These are phyloP conservation scores for Xylariomycetidae sp. DNA, from an alignment of 2,329 filamentous ascomycete genomes.

Conservation along the genomic window DNA sequence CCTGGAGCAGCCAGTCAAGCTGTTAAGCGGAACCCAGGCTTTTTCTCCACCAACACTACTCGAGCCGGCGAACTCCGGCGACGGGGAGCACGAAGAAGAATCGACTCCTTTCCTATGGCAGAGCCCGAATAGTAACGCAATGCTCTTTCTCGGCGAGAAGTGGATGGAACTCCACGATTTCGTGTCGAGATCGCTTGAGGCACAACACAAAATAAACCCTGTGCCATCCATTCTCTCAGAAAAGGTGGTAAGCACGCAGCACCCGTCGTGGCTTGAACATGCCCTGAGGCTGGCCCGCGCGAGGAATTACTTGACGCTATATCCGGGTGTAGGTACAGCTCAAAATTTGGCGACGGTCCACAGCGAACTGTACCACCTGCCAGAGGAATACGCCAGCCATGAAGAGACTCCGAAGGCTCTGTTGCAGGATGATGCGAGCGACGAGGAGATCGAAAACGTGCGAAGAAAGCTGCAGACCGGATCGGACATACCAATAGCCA, in stretches of 20 bases:
- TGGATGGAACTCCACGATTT: conserved; percentile 86
- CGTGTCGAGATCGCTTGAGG: conserved; percentile 58
- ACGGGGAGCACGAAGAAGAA: conserved; percentile 23
- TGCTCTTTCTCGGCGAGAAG: conserved; percentile 76
- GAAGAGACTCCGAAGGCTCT: conserved; percentile 13
- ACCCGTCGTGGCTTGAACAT: conserved; percentile 47
- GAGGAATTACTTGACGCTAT: conserved; percentile 74
- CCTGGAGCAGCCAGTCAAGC: conserved; percentile 64
- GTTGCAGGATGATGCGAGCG: conserved; percentile 21
- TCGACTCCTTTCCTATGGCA: conserved; percentile 75
- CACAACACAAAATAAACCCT: conserved; percentile 30
- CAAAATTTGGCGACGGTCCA: conserved; percentile 67
- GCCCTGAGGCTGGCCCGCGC: conserved; percentile 70
- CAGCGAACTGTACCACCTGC: conserved; percentile 65
- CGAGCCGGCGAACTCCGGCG: conserved; percentile 17
- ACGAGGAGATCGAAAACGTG: conserved; percentile 20
- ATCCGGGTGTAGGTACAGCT: conserved; percentile 59
- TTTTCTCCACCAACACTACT: conserved; percentile 41
- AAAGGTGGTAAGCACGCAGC: conserved; percentile 38
- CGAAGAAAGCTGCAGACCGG: conserved; percentile 18
- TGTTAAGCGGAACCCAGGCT: conserved; percentile 55
- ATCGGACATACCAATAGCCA: conserved; percentile 34
- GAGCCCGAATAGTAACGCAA: conserved; percentile 75
- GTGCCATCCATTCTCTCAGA: conserved; percentile 37
- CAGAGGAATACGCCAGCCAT: conserved; percentile 58